phyloP scores from a whole-genome alignment of 1,139 yeast genomes.

The Pichia sp. region DNA sequence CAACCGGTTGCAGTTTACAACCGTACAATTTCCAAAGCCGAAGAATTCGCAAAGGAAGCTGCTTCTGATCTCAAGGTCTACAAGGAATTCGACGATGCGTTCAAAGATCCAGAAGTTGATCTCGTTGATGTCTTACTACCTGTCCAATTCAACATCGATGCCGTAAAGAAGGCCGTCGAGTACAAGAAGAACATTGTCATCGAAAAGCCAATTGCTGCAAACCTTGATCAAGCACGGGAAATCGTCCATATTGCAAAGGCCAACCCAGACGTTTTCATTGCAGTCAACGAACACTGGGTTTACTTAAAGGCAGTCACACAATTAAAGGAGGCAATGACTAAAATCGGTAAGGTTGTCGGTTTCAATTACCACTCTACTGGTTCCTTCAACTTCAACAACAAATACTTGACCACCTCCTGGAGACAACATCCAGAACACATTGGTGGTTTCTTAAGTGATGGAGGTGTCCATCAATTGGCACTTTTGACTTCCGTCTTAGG shows the following conservation, averaged over 20 bases:
- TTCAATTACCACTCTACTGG: slow-evolving; percentile 85
- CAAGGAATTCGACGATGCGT: slow-evolving; percentile 61
- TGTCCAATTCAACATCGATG: slow-evolving; percentile 70
- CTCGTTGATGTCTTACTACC: slow-evolving; percentile 85
- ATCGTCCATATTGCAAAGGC: slow-evolving; percentile 66
- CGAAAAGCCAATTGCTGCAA: slow-evolving; percentile 94
- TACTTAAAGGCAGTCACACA: slow-evolving; percentile 56
- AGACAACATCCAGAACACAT: slow-evolving; percentile 85
- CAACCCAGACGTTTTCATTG: slow-evolving; percentile 51
- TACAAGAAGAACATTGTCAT: slow-evolving; percentile 74
- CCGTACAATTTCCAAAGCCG: slow-evolving; percentile 82
- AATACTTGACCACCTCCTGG: slow-evolving; percentile 77
- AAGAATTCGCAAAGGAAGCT: slow-evolving; percentile 68
- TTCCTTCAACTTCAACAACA: slow-evolving; percentile 61
- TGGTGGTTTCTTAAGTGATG: slow-evolving; percentile 90
- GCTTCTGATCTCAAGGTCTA: slow-evolving; percentile 54
- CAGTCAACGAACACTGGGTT: slow-evolving; percentile 83
- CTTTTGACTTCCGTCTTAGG: slow-evolving; percentile 83
- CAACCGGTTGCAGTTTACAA: slow-evolving; percentile 66
- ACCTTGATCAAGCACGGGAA: slow-evolving; percentile 71
- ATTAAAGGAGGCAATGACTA: slow-evolving; percentile 55
- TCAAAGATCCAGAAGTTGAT: slow-evolving; percentile 63
- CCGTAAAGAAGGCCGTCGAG: slow-evolving; percentile 62
- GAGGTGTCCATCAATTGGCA: slow-evolving; percentile 95
- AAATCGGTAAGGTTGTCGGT: slow-evolving; percentile 73